These are phyloP conservation scores for Aureobasidium sp. DNA, from an alignment of 2,329 filamentous ascomycete species.

Conservation along the genomic window DNA sequence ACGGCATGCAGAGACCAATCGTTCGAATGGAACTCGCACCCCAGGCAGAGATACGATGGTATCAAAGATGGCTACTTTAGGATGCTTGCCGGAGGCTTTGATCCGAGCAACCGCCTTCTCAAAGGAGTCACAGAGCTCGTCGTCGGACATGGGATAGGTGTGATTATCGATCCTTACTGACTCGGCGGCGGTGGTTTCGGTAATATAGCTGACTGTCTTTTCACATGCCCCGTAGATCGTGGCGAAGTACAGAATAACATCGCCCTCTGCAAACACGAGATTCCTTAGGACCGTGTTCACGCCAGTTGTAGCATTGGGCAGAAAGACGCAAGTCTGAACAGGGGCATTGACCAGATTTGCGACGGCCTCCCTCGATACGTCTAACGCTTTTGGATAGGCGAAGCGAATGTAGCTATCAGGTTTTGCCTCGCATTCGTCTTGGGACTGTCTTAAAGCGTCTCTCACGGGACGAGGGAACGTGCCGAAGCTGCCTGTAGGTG, in stretches of 20 bases:
- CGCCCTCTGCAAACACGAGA: slow-evolving; percentile 57
- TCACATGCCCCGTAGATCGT: slow-evolving; percentile 73
- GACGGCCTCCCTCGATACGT: slow-evolving; percentile 54
- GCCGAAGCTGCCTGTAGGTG: slow-evolving; percentile 63
- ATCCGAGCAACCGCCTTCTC: slow-evolving; percentile 46
- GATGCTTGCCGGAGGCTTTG: slow-evolving; percentile 48
- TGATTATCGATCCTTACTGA: slow-evolving; percentile 48
- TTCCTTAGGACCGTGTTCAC: slow-evolving; percentile 74
- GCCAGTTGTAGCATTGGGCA: slow-evolving; percentile 71
- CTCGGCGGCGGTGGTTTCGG: slow-evolving; percentile 52
- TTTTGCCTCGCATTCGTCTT: slow-evolving; percentile 55
- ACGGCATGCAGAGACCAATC: slow-evolving; percentile 54
- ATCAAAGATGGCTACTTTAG: slow-evolving; percentile 67
- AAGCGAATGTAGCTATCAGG: slow-evolving; percentile 73
- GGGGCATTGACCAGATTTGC: slow-evolving; percentile 59
- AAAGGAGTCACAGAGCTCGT: slow-evolving; percentile 55
- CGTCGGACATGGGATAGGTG: slow-evolving; percentile 61
- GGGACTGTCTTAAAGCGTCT: slow-evolving; percentile 51
- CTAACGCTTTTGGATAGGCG: slow-evolving; percentile 52
- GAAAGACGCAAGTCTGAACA: slow-evolving; percentile 59
- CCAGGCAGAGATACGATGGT: slow-evolving; percentile 71
- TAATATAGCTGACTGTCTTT: slow-evolving; percentile 61
- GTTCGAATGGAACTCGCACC: slow-evolving; percentile 69
- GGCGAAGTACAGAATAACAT: slow-evolving; percentile 70
- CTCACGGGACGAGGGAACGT: slow-evolving; percentile 58